Base-by-base conservation (phyloP, 2,329 filamentous ascomycete genomes). In the Thielaviopsis cerberus region DNA sequence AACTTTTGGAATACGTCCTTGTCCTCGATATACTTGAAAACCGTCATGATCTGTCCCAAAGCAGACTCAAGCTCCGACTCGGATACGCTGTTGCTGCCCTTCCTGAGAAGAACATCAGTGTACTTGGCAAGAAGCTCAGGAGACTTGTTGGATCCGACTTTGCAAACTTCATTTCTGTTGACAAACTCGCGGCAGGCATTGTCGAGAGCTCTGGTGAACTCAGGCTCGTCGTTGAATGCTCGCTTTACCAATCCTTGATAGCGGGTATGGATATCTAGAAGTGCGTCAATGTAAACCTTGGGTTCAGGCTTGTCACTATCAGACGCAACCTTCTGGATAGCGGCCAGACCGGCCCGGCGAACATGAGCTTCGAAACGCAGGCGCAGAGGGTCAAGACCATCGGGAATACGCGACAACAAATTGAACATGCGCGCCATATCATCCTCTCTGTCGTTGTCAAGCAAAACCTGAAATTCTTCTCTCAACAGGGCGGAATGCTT, bases 1-100 rank as follows among this genome's bases (percentile, higher is more conserved):
- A 96, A 98, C 71, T 97, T 98, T 71, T 97, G 92, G 78, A 98
- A 98, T 4, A 98, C 94, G 67, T 98, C 92, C 76, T 98, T 98
- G 72, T 98, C 94, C 69, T 98, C 92, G 63, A 98, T 97, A 71
- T 98, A 98, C 74, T 97, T 97, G 80, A 98, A 98, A 58, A 98
- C 88, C 1, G 91, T 96, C 92, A 98, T 98, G 66, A 98, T 92
- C 69, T 96, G 88, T 22, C 81, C 82, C 27, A 97, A 75, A 30
- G 88, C 85, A 63, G 85, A 84, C 72, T 98, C 92, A 65, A 97
- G 78, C 67, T 98, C 91, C 30, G 87, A 85, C 67, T 98, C 92
- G 67, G 97, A 92, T 15, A 89, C 88, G 65, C 89, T 88, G 64
- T 90, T 94, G 27, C 86, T 86, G 64, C 88, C 91, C 76, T 95